Evolutionary conservation across 768 basidiomycete species (phyloP).

Genomic region (Hypholoma sublateritium): DNA sequence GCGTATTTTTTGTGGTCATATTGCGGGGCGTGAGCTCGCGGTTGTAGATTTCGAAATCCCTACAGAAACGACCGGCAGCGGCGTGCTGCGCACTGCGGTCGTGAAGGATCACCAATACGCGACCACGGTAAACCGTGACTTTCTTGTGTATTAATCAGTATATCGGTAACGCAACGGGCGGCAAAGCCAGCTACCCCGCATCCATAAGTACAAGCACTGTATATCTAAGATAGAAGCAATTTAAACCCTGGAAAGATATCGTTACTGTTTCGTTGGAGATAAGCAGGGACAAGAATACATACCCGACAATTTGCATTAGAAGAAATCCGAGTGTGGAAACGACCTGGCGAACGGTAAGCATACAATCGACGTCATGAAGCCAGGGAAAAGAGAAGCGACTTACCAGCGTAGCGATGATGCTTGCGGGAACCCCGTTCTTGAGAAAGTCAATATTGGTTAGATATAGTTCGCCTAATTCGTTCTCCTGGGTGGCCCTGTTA

Average conservation of each 20-base stretch:
- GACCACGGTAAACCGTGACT: not conserved
- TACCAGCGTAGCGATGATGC: slow-evolving; percentile 83
- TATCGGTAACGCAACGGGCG: not conserved
- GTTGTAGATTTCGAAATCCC: not conserved
- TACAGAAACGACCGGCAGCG: not conserved
- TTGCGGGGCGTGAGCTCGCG: not conserved
- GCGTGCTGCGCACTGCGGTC: not conserved
- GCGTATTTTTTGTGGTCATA: not conserved
- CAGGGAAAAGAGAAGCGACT: slow-evolving; percentile 21
- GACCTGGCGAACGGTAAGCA: slow-evolving; percentile 44
- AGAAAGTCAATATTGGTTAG: slow-evolving; percentile 85
- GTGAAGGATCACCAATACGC: not conserved
- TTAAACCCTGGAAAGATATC: slow-evolving; percentile 6
- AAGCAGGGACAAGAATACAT: slow-evolving; percentile 25
- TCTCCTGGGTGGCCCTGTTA: slow-evolving; percentile 83
- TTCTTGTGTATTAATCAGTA: not conserved
- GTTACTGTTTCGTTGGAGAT: slow-evolving; percentile 5
- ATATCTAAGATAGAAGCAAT: slow-evolving; percentile 9
- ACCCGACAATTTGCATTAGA: slow-evolving; percentile 75
- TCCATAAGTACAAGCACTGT: not conserved
- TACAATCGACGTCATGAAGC: slow-evolving; percentile 9
- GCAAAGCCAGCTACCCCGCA: not conserved
- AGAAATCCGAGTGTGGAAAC: slow-evolving; percentile 84
- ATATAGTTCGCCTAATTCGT: slow-evolving; percentile 91
- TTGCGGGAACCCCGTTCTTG: slow-evolving; percentile 94